Base-by-base conservation (phyloP, 208 protist genomes). In the Tritrichomonas musculus region DNA sequence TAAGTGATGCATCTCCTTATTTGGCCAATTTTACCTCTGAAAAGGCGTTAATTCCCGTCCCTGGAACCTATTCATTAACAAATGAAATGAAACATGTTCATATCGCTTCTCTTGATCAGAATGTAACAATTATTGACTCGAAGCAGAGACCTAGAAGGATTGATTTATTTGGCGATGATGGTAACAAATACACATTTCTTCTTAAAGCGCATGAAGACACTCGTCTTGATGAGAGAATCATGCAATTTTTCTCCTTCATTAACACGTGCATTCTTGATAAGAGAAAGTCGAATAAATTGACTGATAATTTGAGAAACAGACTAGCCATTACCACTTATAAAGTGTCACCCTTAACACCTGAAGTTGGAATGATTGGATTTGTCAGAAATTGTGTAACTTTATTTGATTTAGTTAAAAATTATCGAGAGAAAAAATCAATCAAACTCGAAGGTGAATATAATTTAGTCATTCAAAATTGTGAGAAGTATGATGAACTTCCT, bases 151-250 rank as follows among this genome's bases (percentile, higher is more conserved):
- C 88, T 22, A 0, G 88, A 72, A 66, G 33, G 49, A 39, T 92
- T 30, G 44, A 36, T 13, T 47, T 92, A 8, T 64, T 73, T n/a
- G 88, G 88, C 1, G 55, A 30, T 27, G 39, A 92, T 41, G 88
- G 88, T 11, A 53, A 57, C 0, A 92, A 33, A 22, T 92, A 92
- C 50, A 36, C 36, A 50, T 92, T 92, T 44, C 49, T 92, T n/a
- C 55, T 92, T 1, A 92, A 92, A 36, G 88, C n/a, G 3, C 36
- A 69, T 47, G 88, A 92, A 69, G 88, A 92, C n/a, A 72, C 57
- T 25, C 22, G 88, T 50, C 27, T 72, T 13, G 88, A 92, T 69
- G 88, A 92, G 27, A 11, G 88, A 39, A 41, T 92, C 17, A 92
- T 92, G 88, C 88, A 92, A 33, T 41, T 92, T 11, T 92, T 92